Conservation (phyloP, 768 basidiomycete species). For the Pleurotus tuber-regium region DNA sequence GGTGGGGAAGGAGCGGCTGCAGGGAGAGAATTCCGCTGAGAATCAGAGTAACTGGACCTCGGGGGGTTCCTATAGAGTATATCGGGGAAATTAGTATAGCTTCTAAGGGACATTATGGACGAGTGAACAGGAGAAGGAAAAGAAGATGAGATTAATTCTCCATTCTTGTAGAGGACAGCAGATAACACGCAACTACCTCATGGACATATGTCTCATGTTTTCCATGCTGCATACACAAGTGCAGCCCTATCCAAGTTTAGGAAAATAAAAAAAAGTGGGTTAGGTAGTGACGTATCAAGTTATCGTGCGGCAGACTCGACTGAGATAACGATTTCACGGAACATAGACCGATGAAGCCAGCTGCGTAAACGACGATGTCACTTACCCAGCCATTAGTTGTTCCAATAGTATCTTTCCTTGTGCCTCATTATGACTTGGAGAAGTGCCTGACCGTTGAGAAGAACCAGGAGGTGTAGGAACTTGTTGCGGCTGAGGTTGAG, state of each 20-base stretch:
- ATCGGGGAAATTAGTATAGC: constrained; percentile 16
- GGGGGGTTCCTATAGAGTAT: constrained; percentile 39
- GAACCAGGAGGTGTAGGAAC: constrained; percentile 70
- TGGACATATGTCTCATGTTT: constrained; percentile 9
- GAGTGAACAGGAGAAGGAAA: constrained; percentile 22
- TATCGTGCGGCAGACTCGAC: too few relatives aligned
- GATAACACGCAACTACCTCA: constrained; percentile 22
- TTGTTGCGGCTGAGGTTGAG: constrained; percentile 53
- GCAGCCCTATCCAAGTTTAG: constrained; percentile 7
- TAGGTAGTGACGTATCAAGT: constrained; percentile 4
- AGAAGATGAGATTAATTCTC: constrained; percentile 20
- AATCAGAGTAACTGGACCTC: constrained; percentile 49
- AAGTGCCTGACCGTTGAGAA: constrained; percentile 51
- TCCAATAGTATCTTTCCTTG: constrained; percentile 78
- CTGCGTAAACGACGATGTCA: constrained; percentile 18
- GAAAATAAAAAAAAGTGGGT: constrained; percentile 9
- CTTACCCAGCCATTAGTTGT: constrained; percentile 80
- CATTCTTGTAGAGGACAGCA: constrained; percentile 24
- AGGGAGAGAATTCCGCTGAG: constrained; percentile 36
- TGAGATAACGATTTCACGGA: too few relatives aligned
- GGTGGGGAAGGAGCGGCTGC: constrained; percentile 47
- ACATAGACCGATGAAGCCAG: too few relatives aligned
- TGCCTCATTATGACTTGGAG: constrained; percentile 57
- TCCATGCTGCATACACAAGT: constrained; percentile 11
- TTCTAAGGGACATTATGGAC: constrained; percentile 16